These are phyloP conservation scores for Aspergillus sp. DNA, from an alignment of 2,329 filamentous ascomycete genomes.

Conservation along the genomic window DNA sequence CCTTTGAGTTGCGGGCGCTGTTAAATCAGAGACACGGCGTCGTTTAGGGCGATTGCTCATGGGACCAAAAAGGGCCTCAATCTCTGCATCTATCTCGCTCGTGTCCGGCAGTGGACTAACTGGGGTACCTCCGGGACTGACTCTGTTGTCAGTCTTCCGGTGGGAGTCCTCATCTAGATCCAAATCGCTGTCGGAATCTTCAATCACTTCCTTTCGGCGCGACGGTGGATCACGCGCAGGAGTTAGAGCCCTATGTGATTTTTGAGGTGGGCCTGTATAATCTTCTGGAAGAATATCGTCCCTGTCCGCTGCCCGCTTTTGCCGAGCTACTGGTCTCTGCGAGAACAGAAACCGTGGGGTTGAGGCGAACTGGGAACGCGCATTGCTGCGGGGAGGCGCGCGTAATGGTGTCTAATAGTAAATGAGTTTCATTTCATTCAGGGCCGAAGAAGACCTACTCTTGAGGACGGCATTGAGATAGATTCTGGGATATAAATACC, in stretches of 20 bases:
- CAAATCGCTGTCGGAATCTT: slow-evolving; percentile 25
- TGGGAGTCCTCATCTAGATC: not conserved
- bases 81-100: slow-evolving; percentile 22
- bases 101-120: slow-evolving; percentile 16
- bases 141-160: not conserved
- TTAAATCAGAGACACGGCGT: slow-evolving; percentile 27
- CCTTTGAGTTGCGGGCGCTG: slow-evolving; percentile 1
- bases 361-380: slow-evolving; percentile 33
- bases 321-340: slow-evolving; percentile 16
- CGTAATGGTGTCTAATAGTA: slow-evolving; percentile 27
- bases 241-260: not conserved
- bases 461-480: slow-evolving; percentile 18
- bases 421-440: not conserved
- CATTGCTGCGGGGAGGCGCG: slow-evolving; percentile 24
- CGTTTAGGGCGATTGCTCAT: slow-evolving; percentile 31
- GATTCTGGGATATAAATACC: not conserved
- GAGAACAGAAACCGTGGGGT: slow-evolving; percentile 36
- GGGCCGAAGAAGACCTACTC: slow-evolving; percentile 3
- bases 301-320: slow-evolving; percentile 6
- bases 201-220: slow-evolving; percentile 23
- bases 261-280: not conserved
- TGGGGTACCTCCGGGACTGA: slow-evolving; percentile 14
- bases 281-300: slow-evolving; percentile 16
- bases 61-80: slow-evolving; percentile 32
- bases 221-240: not conserved